Percentiles rank a stretch among this genome's conserved stretches.
Evolutionary conservation across 768 basidiomycete genomes (phyloP).

Genomic region (Hortiboletus flavorubellus): DNA sequence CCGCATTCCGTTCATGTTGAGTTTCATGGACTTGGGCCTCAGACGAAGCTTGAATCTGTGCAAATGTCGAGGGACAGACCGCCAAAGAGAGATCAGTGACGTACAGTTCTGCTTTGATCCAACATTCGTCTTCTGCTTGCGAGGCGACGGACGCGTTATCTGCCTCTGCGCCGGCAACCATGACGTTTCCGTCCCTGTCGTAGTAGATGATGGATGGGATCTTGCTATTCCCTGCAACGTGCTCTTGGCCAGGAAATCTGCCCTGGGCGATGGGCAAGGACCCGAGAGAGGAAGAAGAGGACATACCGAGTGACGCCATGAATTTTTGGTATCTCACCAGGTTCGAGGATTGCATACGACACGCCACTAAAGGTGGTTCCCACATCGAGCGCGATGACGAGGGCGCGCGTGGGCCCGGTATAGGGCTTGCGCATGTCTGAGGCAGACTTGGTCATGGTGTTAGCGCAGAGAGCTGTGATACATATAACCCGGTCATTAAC

Average conservation of each 20-base stretch:
- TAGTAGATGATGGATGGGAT: constrained; percentile 79
- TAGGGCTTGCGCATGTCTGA: constrained; percentile 73
- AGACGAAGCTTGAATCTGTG: constrained; percentile 76
- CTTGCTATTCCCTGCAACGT: constrained; percentile 82
- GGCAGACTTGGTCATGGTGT: constrained; percentile 46
- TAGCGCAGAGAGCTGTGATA: background rate
- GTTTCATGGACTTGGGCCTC: constrained; percentile 72
- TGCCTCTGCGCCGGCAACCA: constrained; percentile 75
- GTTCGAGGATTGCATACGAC: constrained; percentile 80
- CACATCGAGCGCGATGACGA: constrained; percentile 78
- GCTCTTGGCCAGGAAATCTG: constrained; percentile 83
- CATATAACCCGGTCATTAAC: background rate
- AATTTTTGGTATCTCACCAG: constrained; percentile 77
- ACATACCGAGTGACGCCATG: constrained; percentile 73
- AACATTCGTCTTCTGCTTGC: constrained; percentile 72
- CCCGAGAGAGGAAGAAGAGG: background rate
- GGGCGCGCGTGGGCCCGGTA: constrained; percentile 55
- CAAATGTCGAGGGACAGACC: background rate
- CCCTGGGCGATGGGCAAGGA: constrained; percentile 15
- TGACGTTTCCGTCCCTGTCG: constrained; percentile 60
- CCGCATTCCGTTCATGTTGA: constrained; percentile 83
- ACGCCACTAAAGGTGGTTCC: constrained; percentile 84
- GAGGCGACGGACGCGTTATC: constrained; percentile 55
- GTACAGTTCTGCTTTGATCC: constrained; percentile 75
- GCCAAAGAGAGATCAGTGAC: constrained; percentile 24